A percentile compares a stretch with the other conserved stretches of the same genome.
These are phyloP conservation scores for Stevia rebaudiana DNA, from an alignment of 140 eudicot genomes.

Conservation along the genomic window DNA sequence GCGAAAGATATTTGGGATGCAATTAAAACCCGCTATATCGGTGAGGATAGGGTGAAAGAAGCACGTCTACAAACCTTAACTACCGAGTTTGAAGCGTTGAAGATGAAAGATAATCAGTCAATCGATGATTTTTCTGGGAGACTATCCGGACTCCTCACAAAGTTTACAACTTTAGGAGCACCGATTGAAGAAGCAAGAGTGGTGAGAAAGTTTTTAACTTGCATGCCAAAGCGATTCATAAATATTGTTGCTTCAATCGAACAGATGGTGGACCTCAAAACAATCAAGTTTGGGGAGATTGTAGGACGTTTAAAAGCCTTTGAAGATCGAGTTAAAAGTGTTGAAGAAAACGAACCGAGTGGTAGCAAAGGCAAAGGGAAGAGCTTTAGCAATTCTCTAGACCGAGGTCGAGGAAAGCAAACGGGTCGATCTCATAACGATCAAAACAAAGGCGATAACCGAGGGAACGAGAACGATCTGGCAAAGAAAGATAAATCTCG, in stretches of 20 bases:
- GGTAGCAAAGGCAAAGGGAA: background rate
- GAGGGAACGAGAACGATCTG: background rate
- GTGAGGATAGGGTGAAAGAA: background rate
- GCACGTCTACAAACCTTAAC: background rate
- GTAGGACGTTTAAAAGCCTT: background rate
- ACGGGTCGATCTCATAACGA: background rate
- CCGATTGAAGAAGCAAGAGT: background rate
- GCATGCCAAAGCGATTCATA: background rate
- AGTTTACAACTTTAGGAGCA: background rate
- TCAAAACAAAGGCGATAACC: background rate
- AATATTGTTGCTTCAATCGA: background rate
- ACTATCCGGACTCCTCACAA: background rate
- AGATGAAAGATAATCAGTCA: background rate
- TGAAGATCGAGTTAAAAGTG: background rate
- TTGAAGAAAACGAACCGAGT: background rate
- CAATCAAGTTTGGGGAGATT: background rate
- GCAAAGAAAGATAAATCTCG: background rate
- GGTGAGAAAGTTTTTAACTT: background rate
- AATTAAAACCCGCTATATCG: background rate
- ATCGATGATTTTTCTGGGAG: background rate
- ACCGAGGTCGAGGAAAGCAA: background rate
- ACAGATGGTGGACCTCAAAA: background rate
- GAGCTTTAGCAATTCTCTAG: background rate
- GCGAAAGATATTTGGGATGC: background rate
- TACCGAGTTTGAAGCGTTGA: no score